Evolutionary conservation across 176 grass and related monocot genomes (phyloP), one percentile per base, ranked within the genome.

Genomic region (Echinochloa phyllopogon): DNA sequence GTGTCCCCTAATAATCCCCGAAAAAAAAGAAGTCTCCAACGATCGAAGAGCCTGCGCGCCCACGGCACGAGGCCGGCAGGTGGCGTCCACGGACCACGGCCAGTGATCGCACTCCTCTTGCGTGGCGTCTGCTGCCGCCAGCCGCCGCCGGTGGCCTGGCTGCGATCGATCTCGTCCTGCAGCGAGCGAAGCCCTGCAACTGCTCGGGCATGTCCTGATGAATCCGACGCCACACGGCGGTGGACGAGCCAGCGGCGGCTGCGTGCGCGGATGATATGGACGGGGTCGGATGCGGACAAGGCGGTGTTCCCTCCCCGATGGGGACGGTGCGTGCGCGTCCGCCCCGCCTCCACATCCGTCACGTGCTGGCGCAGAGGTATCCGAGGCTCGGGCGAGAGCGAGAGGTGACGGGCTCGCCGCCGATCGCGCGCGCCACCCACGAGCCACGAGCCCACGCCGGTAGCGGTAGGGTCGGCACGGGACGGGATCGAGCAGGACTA

Each of bases 351-450:
- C 24, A 6, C 68, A 53, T 58, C 14, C 18, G 12, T 70, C 77
- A 74, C 77, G 72, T 81, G 85, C 76, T 16, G 33, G 2, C 27
- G 58, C 85, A 52, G 85, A 45, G 58, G 85, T 74, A 81, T 81
- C 85, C 83, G 23, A 85, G 47, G 74, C 37, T 56, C 17, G 53
- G 6, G 2, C 18, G 52, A 7, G n/a, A n/a, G 1, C 16, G 50
- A 52, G 50, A 18, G 15, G 4, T 1, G 50, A 52, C 6, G 17
- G n/a, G 69, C 59, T 13, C 61, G 11, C 1, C 4, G 29, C 1
- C 4, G 29, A 33, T 33, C 61, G 11, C 25, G 10, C 60, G 12
- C 10, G 11, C 2, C 23, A 8, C 6, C 4, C n/a, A 72, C 68
- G 12, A 5, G 29, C 9, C 45, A 41, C 37, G 9, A 11, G 51